Percentiles rank a stretch among this genome's conserved stretches.
phyloP scores from a whole-genome alignment of 257 asterid species.

The Eucommia ulmoides region DNA sequence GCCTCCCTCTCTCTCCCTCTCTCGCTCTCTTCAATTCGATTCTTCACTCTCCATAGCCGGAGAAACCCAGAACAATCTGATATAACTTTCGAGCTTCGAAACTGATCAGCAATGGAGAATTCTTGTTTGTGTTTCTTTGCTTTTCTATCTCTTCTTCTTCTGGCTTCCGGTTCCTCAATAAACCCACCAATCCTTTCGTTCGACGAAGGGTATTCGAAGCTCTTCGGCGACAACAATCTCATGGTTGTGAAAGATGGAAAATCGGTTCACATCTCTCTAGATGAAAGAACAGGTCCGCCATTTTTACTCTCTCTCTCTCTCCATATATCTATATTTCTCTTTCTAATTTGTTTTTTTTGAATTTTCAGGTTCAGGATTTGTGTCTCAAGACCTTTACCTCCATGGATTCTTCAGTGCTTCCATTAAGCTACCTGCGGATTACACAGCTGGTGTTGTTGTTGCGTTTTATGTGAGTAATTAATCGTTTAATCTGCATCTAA shows the following conservation, averaged over 20 bases:
- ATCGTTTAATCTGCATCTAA: too few species aligned
- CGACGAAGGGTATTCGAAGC: background rate
- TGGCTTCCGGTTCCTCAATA: constrained; percentile 1
- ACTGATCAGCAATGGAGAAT: background rate
- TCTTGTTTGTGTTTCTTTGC: background rate
- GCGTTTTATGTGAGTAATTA: background rate
- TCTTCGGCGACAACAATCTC: background rate
- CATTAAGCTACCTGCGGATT: constrained; percentile 1
- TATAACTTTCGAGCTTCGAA: background rate
- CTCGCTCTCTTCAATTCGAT: background rate
- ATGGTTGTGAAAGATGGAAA: background rate
- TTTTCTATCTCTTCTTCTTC: background rate
- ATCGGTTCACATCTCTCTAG: background rate
- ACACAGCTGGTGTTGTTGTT: background rate
- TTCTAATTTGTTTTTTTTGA: background rate
- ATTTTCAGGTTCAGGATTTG: background rate
- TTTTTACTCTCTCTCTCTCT: background rate
- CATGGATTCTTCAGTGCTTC: constrained; percentile 1
- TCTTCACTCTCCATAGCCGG: background rate
- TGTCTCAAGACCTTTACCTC: constrained; percentile 3
- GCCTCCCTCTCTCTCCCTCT: background rate
- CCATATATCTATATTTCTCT: too few species aligned
- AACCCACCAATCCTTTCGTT: background rate
- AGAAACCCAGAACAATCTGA: background rate
- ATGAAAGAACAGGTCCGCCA: constrained; percentile 1